A percentile compares a stretch with the other conserved stretches of the same genome.
These are phyloP conservation scores for Fusarium multiceps DNA, from an alignment of 2,329 filamentous ascomycete genomes.

Conservation along the genomic window DNA sequence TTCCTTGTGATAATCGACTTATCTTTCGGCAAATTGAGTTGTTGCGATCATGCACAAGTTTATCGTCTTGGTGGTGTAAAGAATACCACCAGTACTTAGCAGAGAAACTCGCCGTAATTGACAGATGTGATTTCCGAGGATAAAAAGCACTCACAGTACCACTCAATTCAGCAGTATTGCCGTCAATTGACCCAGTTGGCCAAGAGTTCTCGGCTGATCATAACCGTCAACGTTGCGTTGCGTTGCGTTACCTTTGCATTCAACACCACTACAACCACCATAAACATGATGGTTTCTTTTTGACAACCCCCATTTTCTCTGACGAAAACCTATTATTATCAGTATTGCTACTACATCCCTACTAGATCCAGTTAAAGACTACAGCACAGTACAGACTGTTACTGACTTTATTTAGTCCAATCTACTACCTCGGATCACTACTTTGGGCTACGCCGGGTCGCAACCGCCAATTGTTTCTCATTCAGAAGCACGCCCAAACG, in stretches of 20 bases:
- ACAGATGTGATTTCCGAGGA: not conserved
- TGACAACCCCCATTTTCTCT: slow-evolving; percentile 36
- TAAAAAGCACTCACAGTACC: not conserved
- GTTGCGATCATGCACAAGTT: slow-evolving; percentile 23
- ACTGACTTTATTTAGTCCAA: not conserved
- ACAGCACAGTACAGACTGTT: slow-evolving; percentile 1
- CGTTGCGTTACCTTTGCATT: slow-evolving; percentile 6
- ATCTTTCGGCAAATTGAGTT: not conserved
- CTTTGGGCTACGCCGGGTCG: slow-evolving; percentile 37
- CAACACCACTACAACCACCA: slow-evolving; percentile 28
- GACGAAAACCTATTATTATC: slow-evolving; percentile 38
- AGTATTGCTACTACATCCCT: not conserved
- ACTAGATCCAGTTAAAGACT: not conserved
- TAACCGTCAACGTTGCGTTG: slow-evolving; percentile 27
- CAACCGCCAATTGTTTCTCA: slow-evolving; percentile 37
- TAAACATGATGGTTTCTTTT: slow-evolving; percentile 39
- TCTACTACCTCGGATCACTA: slow-evolving; percentile 36
- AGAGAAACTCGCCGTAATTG: slow-evolving; percentile 4
- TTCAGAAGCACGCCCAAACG: slow-evolving; percentile 35
- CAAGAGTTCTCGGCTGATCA: slow-evolving; percentile 31
- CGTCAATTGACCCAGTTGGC: slow-evolving; percentile 14
- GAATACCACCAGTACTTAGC: slow-evolving; percentile 5
- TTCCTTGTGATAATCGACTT: slow-evolving; percentile 11
- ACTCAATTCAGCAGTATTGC: not conserved
- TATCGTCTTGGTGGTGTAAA: slow-evolving; percentile 11